These are phyloP conservation scores for Nigrospora oryzae DNA, from an alignment of 2,329 filamentous ascomycete species.

Conservation along the genomic window DNA sequence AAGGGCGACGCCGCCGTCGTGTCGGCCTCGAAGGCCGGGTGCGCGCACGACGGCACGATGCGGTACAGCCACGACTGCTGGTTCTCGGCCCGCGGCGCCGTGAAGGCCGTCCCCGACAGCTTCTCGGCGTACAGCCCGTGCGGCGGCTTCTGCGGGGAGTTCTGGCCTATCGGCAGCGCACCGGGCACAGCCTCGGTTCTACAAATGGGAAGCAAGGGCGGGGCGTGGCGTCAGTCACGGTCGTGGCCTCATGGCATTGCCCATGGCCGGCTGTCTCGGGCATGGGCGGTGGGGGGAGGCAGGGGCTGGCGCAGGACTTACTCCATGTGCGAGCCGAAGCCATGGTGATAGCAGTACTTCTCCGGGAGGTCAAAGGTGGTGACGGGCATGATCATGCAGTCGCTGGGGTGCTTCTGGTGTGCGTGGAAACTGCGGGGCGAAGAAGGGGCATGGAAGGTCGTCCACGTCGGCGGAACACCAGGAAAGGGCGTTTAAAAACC, in stretches of 20 bases:
- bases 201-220: neutral
- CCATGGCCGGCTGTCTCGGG: neutral
- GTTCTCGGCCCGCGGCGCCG: slow-evolving; percentile 49
- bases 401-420: neutral
- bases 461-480: too few relatives aligned
- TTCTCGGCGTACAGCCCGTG: slow-evolving; percentile 65
- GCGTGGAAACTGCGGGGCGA: too few relatives aligned
- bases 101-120: slow-evolving; percentile 52
- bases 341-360: slow-evolving; percentile 57
- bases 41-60: slow-evolving; percentile 45
- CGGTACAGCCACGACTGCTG: slow-evolving; percentile 53
- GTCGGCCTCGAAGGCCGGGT: slow-evolving; percentile 26
- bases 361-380: slow-evolving; percentile 25
- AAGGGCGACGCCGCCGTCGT: slow-evolving; percentile 24
- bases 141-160: slow-evolving; percentile 63
- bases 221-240: neutral
- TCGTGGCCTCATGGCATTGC: neutral
- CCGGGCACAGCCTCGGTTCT: slow-evolving; percentile 59
- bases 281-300: neutral
- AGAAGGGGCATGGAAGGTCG: too few relatives aligned
- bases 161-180: slow-evolving; percentile 57
- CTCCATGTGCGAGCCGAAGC: slow-evolving; percentile 63
- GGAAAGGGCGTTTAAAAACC: too few relatives aligned
- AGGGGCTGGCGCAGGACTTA: slow-evolving; percentile 28
- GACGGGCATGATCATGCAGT: slow-evolving; percentile 21